Conservation (phyloP, 2,329 filamentous ascomycete genomes). For the Cladosporium halotolerans region DNA sequence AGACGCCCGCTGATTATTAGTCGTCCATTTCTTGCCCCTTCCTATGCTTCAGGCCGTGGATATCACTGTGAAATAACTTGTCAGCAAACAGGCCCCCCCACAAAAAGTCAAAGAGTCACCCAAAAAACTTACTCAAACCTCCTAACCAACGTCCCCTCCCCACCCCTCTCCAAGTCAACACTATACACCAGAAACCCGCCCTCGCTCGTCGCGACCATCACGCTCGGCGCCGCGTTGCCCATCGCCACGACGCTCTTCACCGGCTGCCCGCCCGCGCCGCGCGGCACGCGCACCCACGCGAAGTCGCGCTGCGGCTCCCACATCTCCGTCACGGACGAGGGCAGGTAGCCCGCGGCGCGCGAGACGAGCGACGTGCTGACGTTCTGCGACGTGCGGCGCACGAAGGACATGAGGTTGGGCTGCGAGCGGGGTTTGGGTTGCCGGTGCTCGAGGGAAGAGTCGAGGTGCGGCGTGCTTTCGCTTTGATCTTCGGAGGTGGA, state of each 20-base stretch:
- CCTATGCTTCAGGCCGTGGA: constrained; percentile 27
- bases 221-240: constrained; percentile 87
- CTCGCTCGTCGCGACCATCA: constrained; percentile 97
- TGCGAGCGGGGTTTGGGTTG: constrained; percentile 37
- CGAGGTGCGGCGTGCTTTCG: constrained; percentile 31
- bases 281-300: constrained; percentile 90
- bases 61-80: constrained; percentile 20
- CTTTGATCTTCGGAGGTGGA: constrained; percentile 21
- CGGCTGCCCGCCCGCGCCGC: constrained; percentile 46
- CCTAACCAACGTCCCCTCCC: constrained; percentile 84
- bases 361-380: constrained; percentile 85
- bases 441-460: constrained; percentile 14
- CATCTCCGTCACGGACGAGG: constrained; percentile 91
- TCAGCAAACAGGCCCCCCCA: constrained; percentile 4
- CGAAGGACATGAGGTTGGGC: constrained; percentile 80
- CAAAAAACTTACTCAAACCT: constrained; percentile 75
- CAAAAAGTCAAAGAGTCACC: neutral
- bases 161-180: constrained; percentile 89
- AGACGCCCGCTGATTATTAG: neutral
- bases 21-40: constrained; percentile 25
- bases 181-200: constrained; percentile 93
- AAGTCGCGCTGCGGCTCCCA: constrained; percentile 95
- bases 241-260: constrained; percentile 92
- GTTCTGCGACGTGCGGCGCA: constrained; percentile 90
- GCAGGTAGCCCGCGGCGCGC: constrained; percentile 84